Percentiles rank a stretch among this genome's conserved stretches.
Conservation (phyloP, 2,329 filamentous ascomycete genomes). For the Penicillium sp. region DNA sequence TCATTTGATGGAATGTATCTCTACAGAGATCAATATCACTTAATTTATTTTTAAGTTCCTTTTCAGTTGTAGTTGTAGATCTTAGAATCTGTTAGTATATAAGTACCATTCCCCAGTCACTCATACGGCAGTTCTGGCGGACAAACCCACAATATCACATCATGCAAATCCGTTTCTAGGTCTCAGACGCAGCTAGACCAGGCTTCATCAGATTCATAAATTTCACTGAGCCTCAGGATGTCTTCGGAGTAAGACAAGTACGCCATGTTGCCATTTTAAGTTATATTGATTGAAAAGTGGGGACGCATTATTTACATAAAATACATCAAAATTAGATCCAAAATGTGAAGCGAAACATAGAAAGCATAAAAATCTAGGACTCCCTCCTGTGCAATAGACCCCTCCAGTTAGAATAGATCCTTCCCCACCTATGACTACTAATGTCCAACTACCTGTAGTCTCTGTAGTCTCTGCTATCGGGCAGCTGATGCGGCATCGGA, state of each 20-base stretch:
- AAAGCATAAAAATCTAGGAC: background rate
- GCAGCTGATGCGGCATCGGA: conserved; percentile 5
- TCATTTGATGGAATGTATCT: conserved; percentile 2
- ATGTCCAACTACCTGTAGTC: background rate
- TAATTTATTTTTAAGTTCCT: background rate
- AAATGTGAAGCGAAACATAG: background rate
- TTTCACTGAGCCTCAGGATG: too few species aligned
- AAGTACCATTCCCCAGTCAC: too few species aligned
- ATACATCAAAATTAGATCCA: background rate
- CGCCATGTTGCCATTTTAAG: too few species aligned
- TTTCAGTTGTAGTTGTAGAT: background rate
- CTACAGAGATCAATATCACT: background rate
- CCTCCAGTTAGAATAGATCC: background rate
- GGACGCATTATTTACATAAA: too few species aligned
- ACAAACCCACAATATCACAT: too few species aligned
- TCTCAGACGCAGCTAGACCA: too few species aligned
- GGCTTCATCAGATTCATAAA: too few species aligned
- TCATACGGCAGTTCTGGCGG: too few species aligned
- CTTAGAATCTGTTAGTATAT: too few species aligned
- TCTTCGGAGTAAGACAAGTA: too few species aligned
- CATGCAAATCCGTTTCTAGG: too few species aligned
- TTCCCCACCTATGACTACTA: background rate
- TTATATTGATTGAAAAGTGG: too few species aligned
- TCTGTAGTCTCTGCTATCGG: background rate
- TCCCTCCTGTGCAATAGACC: background rate